Conservation (phyloP, 208 protist species). For the Crithidia bombi region DNA sequence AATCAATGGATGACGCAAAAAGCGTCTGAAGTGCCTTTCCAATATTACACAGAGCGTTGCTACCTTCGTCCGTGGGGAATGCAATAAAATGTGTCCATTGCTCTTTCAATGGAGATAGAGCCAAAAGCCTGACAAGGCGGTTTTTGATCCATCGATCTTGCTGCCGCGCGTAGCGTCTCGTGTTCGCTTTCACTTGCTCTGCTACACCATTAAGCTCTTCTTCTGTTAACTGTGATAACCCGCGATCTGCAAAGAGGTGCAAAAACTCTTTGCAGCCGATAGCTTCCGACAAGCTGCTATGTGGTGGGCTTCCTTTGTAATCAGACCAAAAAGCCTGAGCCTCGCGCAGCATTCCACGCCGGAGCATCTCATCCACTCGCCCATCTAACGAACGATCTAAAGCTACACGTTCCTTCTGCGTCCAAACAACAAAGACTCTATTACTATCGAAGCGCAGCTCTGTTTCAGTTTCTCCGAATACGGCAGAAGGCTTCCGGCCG, state of each 20-base stretch:
- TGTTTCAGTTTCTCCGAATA: conserved; percentile 36
- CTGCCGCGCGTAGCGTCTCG: conserved; percentile 76
- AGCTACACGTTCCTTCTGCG: conserved; percentile 33
- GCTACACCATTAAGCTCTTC: conserved; percentile 31
- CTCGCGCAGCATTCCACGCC: conserved; percentile 71
- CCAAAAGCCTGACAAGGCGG: conserved; percentile 54
- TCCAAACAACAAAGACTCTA: conserved; percentile 76
- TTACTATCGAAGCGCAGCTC: conserved; percentile 45
- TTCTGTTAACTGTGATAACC: conserved; percentile 3
- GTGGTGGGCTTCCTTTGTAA: conserved; percentile 12
- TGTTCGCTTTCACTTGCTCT: conserved; percentile 73
- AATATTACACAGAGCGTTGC: neutral
- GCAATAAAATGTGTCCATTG: conserved; percentile 21
- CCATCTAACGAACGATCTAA: conserved; percentile 56
- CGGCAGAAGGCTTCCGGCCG: conserved; percentile 53
- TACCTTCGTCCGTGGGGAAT: conserved; percentile 10
- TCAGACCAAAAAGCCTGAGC: conserved; percentile 38
- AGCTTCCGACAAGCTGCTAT: conserved; percentile 46
- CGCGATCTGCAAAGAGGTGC: conserved; percentile 16
- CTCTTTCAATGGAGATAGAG: conserved; percentile 26
- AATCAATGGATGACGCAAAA: neutral
- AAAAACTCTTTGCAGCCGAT: conserved; percentile 86
- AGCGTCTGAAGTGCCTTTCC: neutral
- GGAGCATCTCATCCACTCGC: conserved; percentile 85
- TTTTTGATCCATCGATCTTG: conserved; percentile 85